Percentiles rank a stretch among this genome's conserved stretches.
Conservation (phyloP, 1,284 basidiomycete species). For the Trametes hirsuta region DNA sequence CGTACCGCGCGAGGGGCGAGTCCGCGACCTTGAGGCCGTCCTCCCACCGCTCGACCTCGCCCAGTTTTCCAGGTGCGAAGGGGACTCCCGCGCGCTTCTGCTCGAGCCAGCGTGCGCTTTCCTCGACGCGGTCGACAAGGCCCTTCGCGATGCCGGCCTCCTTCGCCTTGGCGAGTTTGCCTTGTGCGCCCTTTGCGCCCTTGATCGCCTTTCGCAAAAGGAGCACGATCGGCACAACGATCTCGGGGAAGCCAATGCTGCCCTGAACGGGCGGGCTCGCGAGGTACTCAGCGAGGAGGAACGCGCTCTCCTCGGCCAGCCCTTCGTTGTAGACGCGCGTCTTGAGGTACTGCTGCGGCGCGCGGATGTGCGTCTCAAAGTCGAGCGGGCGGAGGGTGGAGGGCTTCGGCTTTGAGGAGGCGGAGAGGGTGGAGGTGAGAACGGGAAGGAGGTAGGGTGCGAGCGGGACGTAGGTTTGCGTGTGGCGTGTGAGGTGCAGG, state of each 20-base stretch:
- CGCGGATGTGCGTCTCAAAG: constrained; percentile 86
- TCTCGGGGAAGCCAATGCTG: constrained; percentile 93
- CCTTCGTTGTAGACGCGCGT: constrained; percentile 88
- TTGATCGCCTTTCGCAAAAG: constrained; percentile 74
- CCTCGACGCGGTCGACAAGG: constrained; percentile 84
- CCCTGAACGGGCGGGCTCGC: constrained; percentile 64
- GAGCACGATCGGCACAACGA: constrained; percentile 86
- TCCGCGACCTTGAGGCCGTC: constrained; percentile 61
- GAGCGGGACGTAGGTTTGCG: constrained; percentile 88
- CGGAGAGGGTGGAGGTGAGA: constrained; percentile 77
- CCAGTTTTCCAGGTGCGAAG: constrained; percentile 75
- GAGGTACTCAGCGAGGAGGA: constrained; percentile 82
- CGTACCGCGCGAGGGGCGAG: constrained; percentile 79
- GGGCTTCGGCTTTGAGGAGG: constrained; percentile 78
- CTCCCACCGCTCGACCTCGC: constrained; percentile 78
- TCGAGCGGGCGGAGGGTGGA: constrained; percentile 92
- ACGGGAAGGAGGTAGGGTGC: constrained; percentile 88
- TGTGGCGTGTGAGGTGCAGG: constrained; percentile 75
- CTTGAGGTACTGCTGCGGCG: constrained; percentile 87
- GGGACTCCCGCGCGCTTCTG: constrained; percentile 65
- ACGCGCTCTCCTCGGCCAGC: constrained; percentile 82
- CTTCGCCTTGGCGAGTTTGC: constrained; percentile 48
- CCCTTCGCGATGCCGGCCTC: constrained; percentile 67
- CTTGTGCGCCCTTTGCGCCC: constrained; percentile 66
- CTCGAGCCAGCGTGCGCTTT: constrained; percentile 80